A percentile compares a stretch with the other conserved stretches of the same genome.
Conservation (phyloP, 2,329 filamentous ascomycete species). For the Colletotrichum orbiculare region DNA sequence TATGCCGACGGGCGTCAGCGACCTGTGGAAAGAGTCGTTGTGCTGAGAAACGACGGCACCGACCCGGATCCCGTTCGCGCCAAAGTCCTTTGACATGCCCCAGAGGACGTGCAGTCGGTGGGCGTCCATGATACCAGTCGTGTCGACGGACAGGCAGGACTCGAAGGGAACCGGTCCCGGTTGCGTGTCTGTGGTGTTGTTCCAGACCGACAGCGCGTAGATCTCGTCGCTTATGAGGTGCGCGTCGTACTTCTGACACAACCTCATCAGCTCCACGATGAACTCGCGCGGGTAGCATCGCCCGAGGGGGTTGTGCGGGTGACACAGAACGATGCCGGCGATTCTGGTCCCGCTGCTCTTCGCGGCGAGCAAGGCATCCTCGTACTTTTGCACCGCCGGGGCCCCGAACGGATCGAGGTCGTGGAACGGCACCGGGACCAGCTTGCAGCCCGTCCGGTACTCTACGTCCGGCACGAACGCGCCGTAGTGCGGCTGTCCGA, state of each 20-base stretch:
- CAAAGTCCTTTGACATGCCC: slow-evolving; percentile 50
- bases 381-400: slow-evolving; percentile 15
- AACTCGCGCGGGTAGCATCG: slow-evolving; percentile 19
- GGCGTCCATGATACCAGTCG: slow-evolving; percentile 51
- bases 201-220: slow-evolving; percentile 57
- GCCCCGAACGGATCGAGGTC: slow-evolving; percentile 8
- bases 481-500: slow-evolving; percentile 59
- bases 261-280: slow-evolving; percentile 18
- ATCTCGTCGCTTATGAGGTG: slow-evolving; percentile 61
- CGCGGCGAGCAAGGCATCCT: slow-evolving; percentile 48
- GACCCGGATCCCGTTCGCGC: slow-evolving; percentile 55
- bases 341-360: slow-evolving; percentile 38
- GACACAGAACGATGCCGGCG: slow-evolving; percentile 17
- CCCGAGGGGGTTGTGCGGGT: slow-evolving; percentile 51
- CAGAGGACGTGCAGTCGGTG: slow-evolving; percentile 54
- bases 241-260: slow-evolving; percentile 45
- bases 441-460: slow-evolving; percentile 50
- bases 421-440: slow-evolving; percentile 22
- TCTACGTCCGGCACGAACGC: slow-evolving; percentile 59
- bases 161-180: slow-evolving; percentile 50
- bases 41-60: slow-evolving; percentile 44
- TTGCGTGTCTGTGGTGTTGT: slow-evolving; percentile 50
- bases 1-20: slow-evolving; percentile 22
- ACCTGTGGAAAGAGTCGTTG: slow-evolving; percentile 40
- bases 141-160: slow-evolving; percentile 49